Evolutionary conservation across 768 basidiomycete species (phyloP).

Genomic region (Mycena maculata): DNA sequence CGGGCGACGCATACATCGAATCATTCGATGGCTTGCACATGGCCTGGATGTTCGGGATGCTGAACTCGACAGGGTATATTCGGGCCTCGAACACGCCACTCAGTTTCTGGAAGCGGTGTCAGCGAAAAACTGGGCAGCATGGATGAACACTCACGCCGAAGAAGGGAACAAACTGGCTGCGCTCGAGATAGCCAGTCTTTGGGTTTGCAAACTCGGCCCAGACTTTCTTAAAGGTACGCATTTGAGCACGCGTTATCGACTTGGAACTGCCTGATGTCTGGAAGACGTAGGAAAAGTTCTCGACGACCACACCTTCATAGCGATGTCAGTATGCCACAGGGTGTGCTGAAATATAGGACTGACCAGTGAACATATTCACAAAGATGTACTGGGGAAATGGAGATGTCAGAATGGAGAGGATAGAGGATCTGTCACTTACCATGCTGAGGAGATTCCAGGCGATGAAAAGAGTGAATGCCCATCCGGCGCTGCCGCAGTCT

Average conservation of each 20-base stretch:
- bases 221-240: constrained; percentile 93
- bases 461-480: constrained; percentile 91
- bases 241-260: constrained; percentile 88
- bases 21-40: constrained; percentile 55
- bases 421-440: constrained; percentile 53
- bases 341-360: constrained; percentile 27
- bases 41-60: constrained; percentile 68
- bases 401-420: constrained; percentile 3
- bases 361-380: constrained; percentile 94
- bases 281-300: constrained; percentile 96
- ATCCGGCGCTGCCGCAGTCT: constrained; percentile 88
- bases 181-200: constrained; percentile 82
- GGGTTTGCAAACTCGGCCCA: constrained; percentile 89
- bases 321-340: constrained; percentile 4
- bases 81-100: constrained; percentile 89
- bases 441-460: constrained; percentile 96
- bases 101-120: constrained; percentile 66
- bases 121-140: background rate
- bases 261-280: constrained; percentile 86
- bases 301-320: constrained; percentile 82
- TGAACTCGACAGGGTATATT: constrained; percentile 81
- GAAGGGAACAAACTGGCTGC: constrained; percentile 78
- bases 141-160: constrained; percentile 72
- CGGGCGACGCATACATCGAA: constrained; percentile 46
- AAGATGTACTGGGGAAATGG: constrained; percentile 83